A percentile compares a stretch with the other conserved stretches of the same genome.
These are phyloP conservation scores for Prunella vulgaris DNA, from an alignment of 257 asterid genomes.

Conservation along the genomic window DNA sequence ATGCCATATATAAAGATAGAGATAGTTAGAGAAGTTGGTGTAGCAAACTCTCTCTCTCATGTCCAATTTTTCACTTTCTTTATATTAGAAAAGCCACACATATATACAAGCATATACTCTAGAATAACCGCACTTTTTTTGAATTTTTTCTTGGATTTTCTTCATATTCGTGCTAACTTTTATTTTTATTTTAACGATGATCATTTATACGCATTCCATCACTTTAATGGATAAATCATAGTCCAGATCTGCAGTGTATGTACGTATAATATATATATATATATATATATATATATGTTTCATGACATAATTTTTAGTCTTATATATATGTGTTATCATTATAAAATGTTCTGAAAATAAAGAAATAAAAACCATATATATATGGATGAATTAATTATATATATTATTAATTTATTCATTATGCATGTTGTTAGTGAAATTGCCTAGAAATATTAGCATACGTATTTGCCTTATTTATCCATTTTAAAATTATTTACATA, in stretches of 20 bases:
- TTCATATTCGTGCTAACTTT: background rate
- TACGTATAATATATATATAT: too few species aligned
- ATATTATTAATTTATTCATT: too few species aligned
- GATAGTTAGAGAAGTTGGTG: slow-evolving; percentile 51
- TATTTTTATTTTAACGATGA: background rate
- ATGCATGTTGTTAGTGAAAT: too few species aligned
- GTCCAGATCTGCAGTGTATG: background rate
- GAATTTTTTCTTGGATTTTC: background rate
- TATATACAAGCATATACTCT: background rate
- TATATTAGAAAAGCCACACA: slow-evolving; percentile 3
- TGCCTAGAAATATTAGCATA: too few species aligned
- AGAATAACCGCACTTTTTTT: background rate
- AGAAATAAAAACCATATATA: too few species aligned
- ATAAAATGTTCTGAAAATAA: too few species aligned
- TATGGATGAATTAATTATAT: too few species aligned
- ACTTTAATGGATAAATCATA: background rate
- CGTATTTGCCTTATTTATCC: too few species aligned
- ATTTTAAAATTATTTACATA: too few species aligned
- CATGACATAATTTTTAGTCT: too few species aligned
- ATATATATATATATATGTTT: too few species aligned
- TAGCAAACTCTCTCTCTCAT: slow-evolving; percentile 44
- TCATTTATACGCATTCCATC: background rate
- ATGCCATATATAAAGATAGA: slow-evolving; percentile 8
- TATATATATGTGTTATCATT: too few species aligned
- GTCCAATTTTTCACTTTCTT: slow-evolving; percentile 28